Base-by-base conservation (phyloP, 176 grass and related monocot genomes). In the Thinopyrum elongatum region DNA sequence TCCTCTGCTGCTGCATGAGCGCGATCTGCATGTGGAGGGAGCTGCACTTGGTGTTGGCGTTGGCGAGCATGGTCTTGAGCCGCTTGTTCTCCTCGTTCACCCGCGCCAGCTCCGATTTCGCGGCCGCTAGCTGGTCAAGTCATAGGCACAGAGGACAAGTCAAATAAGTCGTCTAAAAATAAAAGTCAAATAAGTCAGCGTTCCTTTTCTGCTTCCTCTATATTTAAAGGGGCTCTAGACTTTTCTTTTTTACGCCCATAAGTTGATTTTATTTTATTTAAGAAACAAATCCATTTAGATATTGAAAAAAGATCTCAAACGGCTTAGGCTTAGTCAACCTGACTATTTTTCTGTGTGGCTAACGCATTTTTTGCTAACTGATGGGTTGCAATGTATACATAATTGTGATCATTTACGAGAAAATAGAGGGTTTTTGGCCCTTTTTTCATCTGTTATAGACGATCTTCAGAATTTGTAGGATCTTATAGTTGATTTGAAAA, bases 21-120 rank as follows among this genome's bases (percentile, higher is more conserved):
- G 87, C 62, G 60, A 86, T 7, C 58, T 93, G 93, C 83, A 82
- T 82, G 13, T 92, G 86, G 39, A 92, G 91, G 21, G 83, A n/a
- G 59, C 79, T 85, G 86, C 86, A 95, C 31, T 79, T 94, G 10
- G 83, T 77, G 72, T 82, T 92, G 63, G 90, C 63, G 16, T 70
- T 85, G 74, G 2, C 81, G 10, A 98, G 84, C 78, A 82, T 55
- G 15, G 17, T 83, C 80, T 68, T 87, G 36, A 98, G 86, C 62
- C 70, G 76, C 64, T 94, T 87, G 82, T 92, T 98, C 89, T 95
- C 95, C 65, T 98, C 95, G 16, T 79, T 94, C 63, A 95, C 38
- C 5, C 90, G 84, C 8, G 21, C 74, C 9, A 95, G 65, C 86
- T 98, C 93, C 4, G 90, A 89, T 77, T 94, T 89, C 19, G 91